phyloP scores from a whole-genome alignment of 345 rosid species.

The Dovyalis caffra region DNA sequence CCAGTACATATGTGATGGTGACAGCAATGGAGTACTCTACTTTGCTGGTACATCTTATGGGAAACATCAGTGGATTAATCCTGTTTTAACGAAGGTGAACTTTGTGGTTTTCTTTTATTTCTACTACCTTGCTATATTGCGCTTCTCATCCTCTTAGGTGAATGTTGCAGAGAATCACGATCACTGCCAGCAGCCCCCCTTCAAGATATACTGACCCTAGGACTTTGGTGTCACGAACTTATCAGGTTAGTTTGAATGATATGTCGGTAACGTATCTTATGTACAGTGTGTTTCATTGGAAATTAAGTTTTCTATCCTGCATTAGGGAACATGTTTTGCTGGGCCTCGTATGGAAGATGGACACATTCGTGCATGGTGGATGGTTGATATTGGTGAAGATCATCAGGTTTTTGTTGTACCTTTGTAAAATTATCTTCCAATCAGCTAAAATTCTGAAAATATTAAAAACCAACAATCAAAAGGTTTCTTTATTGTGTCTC shows the following conservation, averaged over 20 bases:
- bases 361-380: conserved; percentile 75
- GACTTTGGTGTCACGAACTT: conserved; percentile 77
- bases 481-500: background rate
- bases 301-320: conserved; percentile 5
- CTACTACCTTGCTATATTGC: background rate
- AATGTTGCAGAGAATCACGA: conserved; percentile 58
- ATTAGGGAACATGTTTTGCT: conserved; percentile 81
- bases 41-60: conserved; percentile 89
- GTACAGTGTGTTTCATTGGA: background rate
- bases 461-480: background rate
- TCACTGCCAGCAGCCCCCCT: conserved; percentile 78
- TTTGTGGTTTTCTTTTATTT: background rate
- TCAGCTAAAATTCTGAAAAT: background rate
- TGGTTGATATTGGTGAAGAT: conserved; percentile 85
- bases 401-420: conserved; percentile 63
- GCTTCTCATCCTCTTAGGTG: conserved; percentile 11
- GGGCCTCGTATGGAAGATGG: conserved; percentile 85
- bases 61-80: conserved; percentile 96
- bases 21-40: conserved; percentile 89
- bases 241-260: conserved; percentile 50
- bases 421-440: background rate
- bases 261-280: background rate
- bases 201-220: conserved; percentile 89
- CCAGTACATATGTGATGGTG: conserved; percentile 96
- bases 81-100: conserved; percentile 78